These are phyloP conservation scores for Garcia nutans DNA, from an alignment of 345 rosid species.

Conservation along the genomic window DNA sequence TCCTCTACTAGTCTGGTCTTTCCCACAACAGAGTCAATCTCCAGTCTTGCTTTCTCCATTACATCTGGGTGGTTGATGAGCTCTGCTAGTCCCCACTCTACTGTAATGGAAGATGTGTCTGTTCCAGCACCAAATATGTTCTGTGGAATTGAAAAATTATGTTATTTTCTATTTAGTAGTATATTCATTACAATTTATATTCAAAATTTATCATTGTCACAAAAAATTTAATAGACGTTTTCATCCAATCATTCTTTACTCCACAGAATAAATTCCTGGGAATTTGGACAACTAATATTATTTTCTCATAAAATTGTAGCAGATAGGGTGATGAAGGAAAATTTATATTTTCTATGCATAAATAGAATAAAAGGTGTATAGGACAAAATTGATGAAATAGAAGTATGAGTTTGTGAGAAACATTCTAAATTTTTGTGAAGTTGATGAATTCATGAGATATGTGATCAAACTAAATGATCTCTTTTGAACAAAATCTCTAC, in stretches of 20 bases:
- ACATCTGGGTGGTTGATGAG: slow-evolving; percentile 61
- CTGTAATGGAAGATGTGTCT: slow-evolving; percentile 48
- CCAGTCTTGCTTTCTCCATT: slow-evolving; percentile 52
- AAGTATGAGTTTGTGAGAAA: too few species aligned
- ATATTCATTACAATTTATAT: background rate
- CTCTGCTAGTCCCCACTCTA: slow-evolving; percentile 76
- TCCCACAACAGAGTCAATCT: slow-evolving; percentile 60
- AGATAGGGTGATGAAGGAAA: too few species aligned
- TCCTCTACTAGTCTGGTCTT: slow-evolving; percentile 50
- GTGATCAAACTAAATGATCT: too few species aligned
- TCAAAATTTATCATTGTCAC: background rate
- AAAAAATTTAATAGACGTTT: background rate
- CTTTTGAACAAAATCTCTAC: too few species aligned
- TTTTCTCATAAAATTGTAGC: too few species aligned
- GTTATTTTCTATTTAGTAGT: background rate
- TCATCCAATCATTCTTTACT: background rate
- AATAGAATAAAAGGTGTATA: too few species aligned
- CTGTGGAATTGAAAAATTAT: slow-evolving; percentile 22
- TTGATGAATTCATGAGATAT: too few species aligned
- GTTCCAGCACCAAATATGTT: slow-evolving; percentile 55
- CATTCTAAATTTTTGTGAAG: too few species aligned
- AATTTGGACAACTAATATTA: too few species aligned
- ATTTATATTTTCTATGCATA: too few species aligned
- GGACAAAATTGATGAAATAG: too few species aligned
- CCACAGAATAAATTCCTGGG: too few species aligned